These are phyloP conservation scores for Irpex rosettiformis DNA, from an alignment of 1,284 basidiomycete genomes.

Conservation along the genomic window DNA sequence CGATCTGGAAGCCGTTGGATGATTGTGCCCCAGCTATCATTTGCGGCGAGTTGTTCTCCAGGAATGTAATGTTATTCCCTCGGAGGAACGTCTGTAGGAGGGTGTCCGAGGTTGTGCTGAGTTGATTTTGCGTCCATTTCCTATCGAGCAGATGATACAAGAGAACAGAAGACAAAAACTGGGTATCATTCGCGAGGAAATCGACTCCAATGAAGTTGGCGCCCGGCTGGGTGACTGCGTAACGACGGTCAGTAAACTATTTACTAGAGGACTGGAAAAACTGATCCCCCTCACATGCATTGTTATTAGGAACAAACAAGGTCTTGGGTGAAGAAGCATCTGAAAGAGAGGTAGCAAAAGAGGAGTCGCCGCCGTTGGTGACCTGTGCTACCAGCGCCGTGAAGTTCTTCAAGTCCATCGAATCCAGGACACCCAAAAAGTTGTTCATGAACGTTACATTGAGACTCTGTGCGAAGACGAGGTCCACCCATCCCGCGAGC, in stretches of 20 bases:
- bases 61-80: not conserved
- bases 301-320: conserved; percentile 11
- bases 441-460: not conserved
- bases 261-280: not conserved
- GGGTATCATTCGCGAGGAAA: conserved; percentile 1
- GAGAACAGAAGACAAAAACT: conserved; percentile 4
- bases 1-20: conserved; percentile 3
- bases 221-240: conserved; percentile 1
- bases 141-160: conserved; percentile 10
- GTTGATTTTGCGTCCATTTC: not conserved
- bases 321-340: conserved; percentile 4
- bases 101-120: conserved; percentile 2
- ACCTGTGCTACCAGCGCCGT: conserved; percentile 6
- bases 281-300: conserved; percentile 7
- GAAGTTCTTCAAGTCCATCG: conserved; percentile 8
- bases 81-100: conserved; percentile 6
- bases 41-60: conserved; percentile 4
- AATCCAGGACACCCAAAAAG: conserved; percentile 3
- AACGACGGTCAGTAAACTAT: no score
- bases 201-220: conserved; percentile 1
- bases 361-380: not conserved
- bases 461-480: conserved; percentile 1
- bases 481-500: not conserved
- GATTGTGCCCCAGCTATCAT: not conserved
- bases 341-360: conserved; percentile 1